Conservation (phyloP, 306 rosid species). For the cucumber (Cucumis sativus) region Cucumber_9930_V3 NC_026658.2:15292501-15293000, state of each 20-base stretch:
- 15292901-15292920: slow-evolving; percentile 35
- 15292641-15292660: slow-evolving; percentile 39
- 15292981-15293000: slow-evolving; percentile 45
- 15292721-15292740: slow-evolving; percentile 46
- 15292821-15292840: slow-evolving; percentile 19
- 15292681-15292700: slow-evolving; percentile 44
- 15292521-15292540: slow-evolving; percentile 36
- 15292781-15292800: slow-evolving; percentile 37
- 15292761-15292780: slow-evolving; percentile 46
- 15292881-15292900: slow-evolving; percentile 40
- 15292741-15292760: slow-evolving; percentile 35
- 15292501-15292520: slow-evolving; percentile 51
- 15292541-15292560: slow-evolving; percentile 48
- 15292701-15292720: slow-evolving; percentile 27
- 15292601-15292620: slow-evolving; percentile 47
- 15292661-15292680: slow-evolving; percentile 37
- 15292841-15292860: slow-evolving; percentile 17
- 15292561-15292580: slow-evolving; percentile 32
- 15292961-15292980: slow-evolving; percentile 59
- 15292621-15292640: slow-evolving; percentile 26
- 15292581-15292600: slow-evolving; percentile 20
- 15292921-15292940: slow-evolving; percentile 37
- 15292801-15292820: slow-evolving; percentile 41
- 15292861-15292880: slow-evolving; percentile 26
- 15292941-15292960: slow-evolving; percentile 45